phyloP scores from a whole-genome alignment of 2,329 filamentous ascomycete species.

The Fusarium devonianum region DNA sequence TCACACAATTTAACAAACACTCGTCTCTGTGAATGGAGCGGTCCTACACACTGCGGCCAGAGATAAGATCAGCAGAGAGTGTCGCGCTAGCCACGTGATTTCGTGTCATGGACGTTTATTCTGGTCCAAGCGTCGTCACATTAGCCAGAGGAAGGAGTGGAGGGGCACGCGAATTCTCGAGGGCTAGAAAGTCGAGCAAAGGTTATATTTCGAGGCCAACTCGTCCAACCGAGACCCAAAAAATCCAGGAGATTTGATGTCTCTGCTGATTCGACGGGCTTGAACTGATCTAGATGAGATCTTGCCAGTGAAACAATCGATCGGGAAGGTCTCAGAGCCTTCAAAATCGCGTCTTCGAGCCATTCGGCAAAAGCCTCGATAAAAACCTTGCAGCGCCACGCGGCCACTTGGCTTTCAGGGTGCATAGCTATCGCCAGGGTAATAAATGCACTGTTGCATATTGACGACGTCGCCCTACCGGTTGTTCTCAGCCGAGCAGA shows the following conservation, averaged over 20 bases:
- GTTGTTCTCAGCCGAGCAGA: too few relatives aligned
- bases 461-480: too few relatives aligned
- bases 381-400: constrained; percentile 41
- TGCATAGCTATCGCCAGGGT: constrained; percentile 3
- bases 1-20: too few relatives aligned
- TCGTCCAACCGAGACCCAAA: constrained; percentile 20
- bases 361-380: constrained; percentile 26
- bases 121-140: constrained; percentile 33
- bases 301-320: too few relatives aligned
- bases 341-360: background rate
- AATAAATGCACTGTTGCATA: too few relatives aligned
- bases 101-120: constrained; percentile 45
- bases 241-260: too few relatives aligned
- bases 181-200: constrained; percentile 16
- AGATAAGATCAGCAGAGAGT: too few relatives aligned
- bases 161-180: constrained; percentile 12
- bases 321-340: too few relatives aligned
- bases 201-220: constrained; percentile 27
- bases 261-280: too few relatives aligned
- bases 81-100: constrained; percentile 43
- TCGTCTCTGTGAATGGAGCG: too few relatives aligned
- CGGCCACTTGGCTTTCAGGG: constrained; percentile 26
- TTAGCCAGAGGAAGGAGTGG: constrained; percentile 21
- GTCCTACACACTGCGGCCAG: too few relatives aligned
- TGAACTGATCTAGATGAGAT: too few relatives aligned